Percentiles rank a stretch among this genome's conserved stretches.
These are phyloP conservation scores for Alternaria sp. DNA, from an alignment of 2,329 filamentous ascomycete species.

Conservation along the genomic window DNA sequence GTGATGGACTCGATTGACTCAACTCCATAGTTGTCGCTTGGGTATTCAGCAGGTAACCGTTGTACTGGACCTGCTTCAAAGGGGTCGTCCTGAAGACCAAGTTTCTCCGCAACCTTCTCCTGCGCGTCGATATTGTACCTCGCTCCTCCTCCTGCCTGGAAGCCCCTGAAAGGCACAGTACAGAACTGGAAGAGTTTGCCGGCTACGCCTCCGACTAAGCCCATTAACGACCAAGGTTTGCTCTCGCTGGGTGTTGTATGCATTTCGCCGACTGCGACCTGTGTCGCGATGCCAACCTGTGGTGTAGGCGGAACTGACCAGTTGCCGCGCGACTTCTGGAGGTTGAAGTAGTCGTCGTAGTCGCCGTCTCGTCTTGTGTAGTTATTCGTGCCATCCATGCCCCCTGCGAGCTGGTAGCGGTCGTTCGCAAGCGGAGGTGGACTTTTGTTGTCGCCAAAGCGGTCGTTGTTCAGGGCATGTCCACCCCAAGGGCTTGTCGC, in stretches of 20 bases:
- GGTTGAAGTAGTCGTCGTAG: conserved; percentile 51
- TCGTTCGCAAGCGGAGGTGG: conserved; percentile 59
- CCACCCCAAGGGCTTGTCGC: conserved; percentile 27
- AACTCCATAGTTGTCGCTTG: conserved; percentile 56
- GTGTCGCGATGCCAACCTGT: conserved; percentile 17
- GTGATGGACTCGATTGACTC: conserved; percentile 54
- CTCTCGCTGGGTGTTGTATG: conserved; percentile 27
- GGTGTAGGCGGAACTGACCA: conserved; percentile 43
- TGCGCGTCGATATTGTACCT: conserved; percentile 66
- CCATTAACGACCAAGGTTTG: conserved; percentile 56
- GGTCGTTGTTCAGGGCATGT: conserved; percentile 24
- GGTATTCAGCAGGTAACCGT: conserved; percentile 59
- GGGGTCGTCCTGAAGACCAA: conserved; percentile 31
- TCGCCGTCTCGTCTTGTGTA: conserved; percentile 48
- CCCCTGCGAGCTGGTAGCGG: conserved; percentile 56
- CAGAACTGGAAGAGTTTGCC: conserved; percentile 89
- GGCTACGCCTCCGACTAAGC: conserved; percentile 69
- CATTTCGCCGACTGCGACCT: conserved; percentile 13
- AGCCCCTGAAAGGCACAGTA: conserved; percentile 75
- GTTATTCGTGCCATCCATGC: conserved; percentile 55
- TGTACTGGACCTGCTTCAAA: conserved; percentile 26
- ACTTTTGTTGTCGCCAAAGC: conserved; percentile 36
- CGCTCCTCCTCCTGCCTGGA: conserved; percentile 82
- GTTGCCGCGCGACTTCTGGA: conserved; percentile 45
- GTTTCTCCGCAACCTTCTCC: conserved; percentile 31